These are phyloP conservation scores for Moricandia arvensis DNA, from an alignment of 345 rosid genomes.

Conservation along the genomic window DNA sequence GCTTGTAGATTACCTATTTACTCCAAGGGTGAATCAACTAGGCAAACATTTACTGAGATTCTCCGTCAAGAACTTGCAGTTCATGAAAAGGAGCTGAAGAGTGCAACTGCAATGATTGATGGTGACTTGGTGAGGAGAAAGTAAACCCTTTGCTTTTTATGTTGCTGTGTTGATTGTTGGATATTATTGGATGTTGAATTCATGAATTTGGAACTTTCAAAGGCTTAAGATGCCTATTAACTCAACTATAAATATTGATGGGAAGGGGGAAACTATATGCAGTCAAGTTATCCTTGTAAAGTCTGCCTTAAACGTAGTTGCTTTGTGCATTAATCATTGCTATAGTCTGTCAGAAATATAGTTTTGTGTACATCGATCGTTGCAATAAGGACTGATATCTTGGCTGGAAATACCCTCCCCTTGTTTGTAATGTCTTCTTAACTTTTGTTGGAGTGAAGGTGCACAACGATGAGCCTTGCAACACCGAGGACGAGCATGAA, in stretches of 20 bases:
- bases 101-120: slow-evolving; percentile 74
- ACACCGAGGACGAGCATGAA: slow-evolving; percentile 60
- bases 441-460: slow-evolving; percentile 42
- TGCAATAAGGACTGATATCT: background rate
- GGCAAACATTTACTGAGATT: slow-evolving; percentile 46
- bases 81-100: slow-evolving; percentile 61
- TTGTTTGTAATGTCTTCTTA: background rate
- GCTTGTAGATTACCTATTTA: slow-evolving; percentile 59
- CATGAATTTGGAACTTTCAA: background rate
- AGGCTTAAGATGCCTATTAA: background rate
- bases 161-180: slow-evolving; percentile 2
- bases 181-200: background rate
- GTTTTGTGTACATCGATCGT: background rate
- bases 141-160: background rate
- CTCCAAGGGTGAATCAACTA: slow-evolving; percentile 41
- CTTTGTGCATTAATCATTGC: background rate
- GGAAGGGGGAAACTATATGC: background rate
- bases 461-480: slow-evolving; percentile 53
- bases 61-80: slow-evolving; percentile 60
- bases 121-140: slow-evolving; percentile 67
- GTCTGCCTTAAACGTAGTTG: background rate
- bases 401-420: too few relatives aligned
- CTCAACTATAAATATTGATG: background rate
- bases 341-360: background rate
- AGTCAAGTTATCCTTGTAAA: background rate